Evolutionary conservation across 208 protist genomes (phyloP).

Genomic region (Trypanosoma scelopori): DNA sequence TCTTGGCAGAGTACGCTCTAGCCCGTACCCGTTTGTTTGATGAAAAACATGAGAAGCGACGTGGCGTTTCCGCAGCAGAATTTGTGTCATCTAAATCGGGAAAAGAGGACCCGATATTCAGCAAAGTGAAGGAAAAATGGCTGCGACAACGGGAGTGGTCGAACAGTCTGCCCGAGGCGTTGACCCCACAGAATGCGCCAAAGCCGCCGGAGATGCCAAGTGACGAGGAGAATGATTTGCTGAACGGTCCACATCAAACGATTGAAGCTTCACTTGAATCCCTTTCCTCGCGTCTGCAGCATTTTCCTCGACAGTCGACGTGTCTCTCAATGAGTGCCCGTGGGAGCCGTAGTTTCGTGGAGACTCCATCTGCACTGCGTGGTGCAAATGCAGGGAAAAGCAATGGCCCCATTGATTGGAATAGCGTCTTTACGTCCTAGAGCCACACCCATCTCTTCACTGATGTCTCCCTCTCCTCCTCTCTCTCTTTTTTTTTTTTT

Average conservation of each 20-base stretch:
- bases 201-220: not conserved
- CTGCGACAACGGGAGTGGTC: conserved; percentile 15
- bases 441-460: not conserved
- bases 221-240: not conserved
- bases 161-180: not conserved
- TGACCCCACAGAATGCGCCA: not conserved
- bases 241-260: conserved; percentile 13
- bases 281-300: conserved; percentile 8
- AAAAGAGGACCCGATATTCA: not conserved
- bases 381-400: not conserved
- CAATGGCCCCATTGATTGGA: conserved; percentile 16
- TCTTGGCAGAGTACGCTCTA: conserved; percentile 18
- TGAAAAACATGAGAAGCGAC: conserved; percentile 1
- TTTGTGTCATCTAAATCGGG: not conserved
- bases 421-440: conserved; percentile 23
- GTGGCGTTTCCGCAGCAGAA: not conserved
- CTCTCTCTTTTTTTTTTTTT: not conserved
- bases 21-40: conserved; percentile 16
- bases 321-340: not conserved
- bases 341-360: not conserved
- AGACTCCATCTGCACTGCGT: not conserved
- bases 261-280: conserved; percentile 17
- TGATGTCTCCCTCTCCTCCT: conserved; percentile 14
- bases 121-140: conserved; percentile 19
- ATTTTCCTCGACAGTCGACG: conserved; percentile 9